Evolutionary conservation across 257 asterid species (phyloP).

Genomic region (Scutellaria baicalensis): DNA sequence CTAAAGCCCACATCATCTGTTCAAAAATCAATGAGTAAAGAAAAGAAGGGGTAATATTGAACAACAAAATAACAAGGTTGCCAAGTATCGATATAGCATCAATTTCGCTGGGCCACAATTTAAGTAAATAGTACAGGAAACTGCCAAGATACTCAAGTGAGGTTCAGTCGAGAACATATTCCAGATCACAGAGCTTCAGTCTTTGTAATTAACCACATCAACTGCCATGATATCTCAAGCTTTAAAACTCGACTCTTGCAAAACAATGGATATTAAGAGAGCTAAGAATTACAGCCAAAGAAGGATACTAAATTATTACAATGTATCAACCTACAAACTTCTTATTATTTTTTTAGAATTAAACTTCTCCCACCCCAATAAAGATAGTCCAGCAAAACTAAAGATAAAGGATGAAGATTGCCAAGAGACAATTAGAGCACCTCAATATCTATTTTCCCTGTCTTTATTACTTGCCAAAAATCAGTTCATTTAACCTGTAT

Average conservation of each 20-base stretch:
- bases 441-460: neutral
- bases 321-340: neutral
- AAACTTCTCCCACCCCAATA: too few relatives aligned
- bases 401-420: neutral
- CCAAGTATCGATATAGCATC: neutral
- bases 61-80: neutral
- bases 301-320: too few relatives aligned
- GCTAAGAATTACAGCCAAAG: too few relatives aligned
- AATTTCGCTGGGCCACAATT: too few relatives aligned
- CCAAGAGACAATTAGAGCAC: neutral
- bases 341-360: neutral
- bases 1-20: slow-evolving; percentile 99
- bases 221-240: neutral
- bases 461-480: neutral
- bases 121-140: too few relatives aligned
- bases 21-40: slow-evolving; percentile 10
- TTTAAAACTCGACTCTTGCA: neutral
- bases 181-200: neutral
- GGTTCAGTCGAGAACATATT: neutral
- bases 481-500: neutral
- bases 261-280: neutral
- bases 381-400: too few relatives aligned
- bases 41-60: neutral
- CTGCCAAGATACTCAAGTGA: neutral
- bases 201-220: neutral